Conservation (phyloP, 306 rosid species). For the Vigna trinervia region DNA sequence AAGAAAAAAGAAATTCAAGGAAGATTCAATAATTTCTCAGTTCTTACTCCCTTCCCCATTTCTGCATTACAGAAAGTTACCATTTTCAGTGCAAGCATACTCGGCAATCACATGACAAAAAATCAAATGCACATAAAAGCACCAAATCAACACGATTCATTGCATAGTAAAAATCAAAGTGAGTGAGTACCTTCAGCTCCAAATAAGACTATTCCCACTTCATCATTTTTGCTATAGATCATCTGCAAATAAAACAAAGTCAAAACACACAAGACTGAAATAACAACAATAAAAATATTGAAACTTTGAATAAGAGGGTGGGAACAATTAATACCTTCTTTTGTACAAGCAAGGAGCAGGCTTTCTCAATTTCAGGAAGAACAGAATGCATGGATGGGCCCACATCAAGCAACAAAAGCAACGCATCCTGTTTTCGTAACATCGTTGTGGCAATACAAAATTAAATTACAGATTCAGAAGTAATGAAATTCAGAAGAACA, state of each 20-base stretch:
- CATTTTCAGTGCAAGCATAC: neutral
- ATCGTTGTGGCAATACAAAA: conserved; percentile 21
- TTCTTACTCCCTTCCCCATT: conserved; percentile 1
- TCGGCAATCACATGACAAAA: neutral
- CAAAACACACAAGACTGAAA: neutral
- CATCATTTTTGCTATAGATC: conserved; percentile 65
- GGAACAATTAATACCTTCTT: conserved; percentile 65
- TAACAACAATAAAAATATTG: neutral
- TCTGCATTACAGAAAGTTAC: neutral
- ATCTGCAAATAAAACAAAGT: conserved; percentile 55
- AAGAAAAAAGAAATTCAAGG: conserved; percentile 3
- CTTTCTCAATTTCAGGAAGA: conserved; percentile 80
- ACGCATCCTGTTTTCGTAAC: conserved; percentile 54
- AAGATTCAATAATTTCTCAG: neutral
- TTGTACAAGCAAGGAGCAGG: conserved; percentile 70
- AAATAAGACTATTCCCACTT: conserved; percentile 79
- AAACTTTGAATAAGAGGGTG: neutral
- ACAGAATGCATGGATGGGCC: conserved; percentile 85
- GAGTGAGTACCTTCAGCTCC: conserved; percentile 74
- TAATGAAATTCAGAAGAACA: neutral
- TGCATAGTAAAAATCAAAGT: conserved; percentile 13
- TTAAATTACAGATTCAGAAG: neutral
- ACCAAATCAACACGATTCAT: neutral
- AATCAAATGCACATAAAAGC: conserved; percentile 8
- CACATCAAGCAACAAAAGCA: conserved; percentile 86